Percentiles rank a stretch among this genome's conserved stretches.
These are phyloP conservation scores for Sphagnurus paluster DNA, from an alignment of 1,284 basidiomycete species.

Conservation along the genomic window DNA sequence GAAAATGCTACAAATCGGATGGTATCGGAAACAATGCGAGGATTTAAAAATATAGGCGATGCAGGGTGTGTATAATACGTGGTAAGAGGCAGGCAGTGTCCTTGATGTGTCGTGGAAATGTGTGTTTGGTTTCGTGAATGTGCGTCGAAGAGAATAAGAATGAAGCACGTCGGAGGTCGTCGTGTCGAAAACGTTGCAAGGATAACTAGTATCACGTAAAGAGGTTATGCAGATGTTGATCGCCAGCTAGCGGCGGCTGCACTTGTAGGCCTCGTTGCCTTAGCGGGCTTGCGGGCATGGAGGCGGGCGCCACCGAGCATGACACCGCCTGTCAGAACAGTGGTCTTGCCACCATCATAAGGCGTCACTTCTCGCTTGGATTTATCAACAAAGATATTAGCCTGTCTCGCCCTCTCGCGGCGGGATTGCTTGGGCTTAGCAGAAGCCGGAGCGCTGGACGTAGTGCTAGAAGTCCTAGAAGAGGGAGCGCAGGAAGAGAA, in stretches of 20 bases:
- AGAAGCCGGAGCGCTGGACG: slow-evolving; percentile 27
- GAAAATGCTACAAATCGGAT: slow-evolving; percentile 11
- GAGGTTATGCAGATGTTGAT: slow-evolving; percentile 33
- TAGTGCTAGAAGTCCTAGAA: slow-evolving; percentile 44
- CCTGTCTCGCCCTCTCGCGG: slow-evolving; percentile 64
- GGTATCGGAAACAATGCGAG: slow-evolving; percentile 1
- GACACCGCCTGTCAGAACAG: slow-evolving; percentile 79
- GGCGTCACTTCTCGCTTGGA: slow-evolving; percentile 75
- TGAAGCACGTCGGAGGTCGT: slow-evolving; percentile 4
- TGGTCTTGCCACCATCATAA: slow-evolving; percentile 84
- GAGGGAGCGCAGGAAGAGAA: slow-evolving; percentile 54
- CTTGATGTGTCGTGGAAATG: slow-evolving; percentile 9
- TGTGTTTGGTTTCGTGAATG: slow-evolving; percentile 16
- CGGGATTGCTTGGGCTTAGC: slow-evolving; percentile 54
- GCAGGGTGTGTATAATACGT: slow-evolving; percentile 10
- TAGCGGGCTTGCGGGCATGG: slow-evolving; percentile 26
- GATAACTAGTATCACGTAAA: slow-evolving; percentile 22
- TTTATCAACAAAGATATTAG: slow-evolving; percentile 68
- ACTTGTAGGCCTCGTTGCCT: slow-evolving; percentile 22
- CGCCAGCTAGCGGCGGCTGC: slow-evolving; percentile 49
- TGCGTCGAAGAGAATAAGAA: slow-evolving; percentile 15
- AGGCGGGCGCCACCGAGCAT: slow-evolving; percentile 64
- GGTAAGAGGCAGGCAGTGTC: slow-evolving; percentile 4
- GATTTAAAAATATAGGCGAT: slow-evolving; percentile 12
- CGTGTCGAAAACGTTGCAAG: slow-evolving; percentile 13